Percentiles rank a stretch among this genome's conserved stretches.
These are phyloP conservation scores for Fusarium pseudonygamai DNA, from an alignment of 2,329 filamentous ascomycete species.

Conservation along the genomic window DNA sequence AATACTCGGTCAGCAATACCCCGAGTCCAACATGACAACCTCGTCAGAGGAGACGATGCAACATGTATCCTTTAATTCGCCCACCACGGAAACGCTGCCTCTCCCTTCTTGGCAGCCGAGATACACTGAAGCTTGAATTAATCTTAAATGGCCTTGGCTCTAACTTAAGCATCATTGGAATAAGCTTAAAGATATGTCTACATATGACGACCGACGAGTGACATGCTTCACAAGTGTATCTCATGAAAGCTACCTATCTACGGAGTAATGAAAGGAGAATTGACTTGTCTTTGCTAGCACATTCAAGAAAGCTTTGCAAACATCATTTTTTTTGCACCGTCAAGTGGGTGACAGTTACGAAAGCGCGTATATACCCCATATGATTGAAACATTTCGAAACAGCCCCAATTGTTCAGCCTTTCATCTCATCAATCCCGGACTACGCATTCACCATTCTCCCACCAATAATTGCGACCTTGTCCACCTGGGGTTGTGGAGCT, in stretches of 20 bases:
- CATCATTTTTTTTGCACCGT: not conserved
- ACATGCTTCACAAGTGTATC: not conserved
- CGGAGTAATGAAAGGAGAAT: not conserved
- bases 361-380: not conserved
- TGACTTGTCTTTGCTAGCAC: not conserved
- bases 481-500: not conserved
- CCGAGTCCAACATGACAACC: not conserved
- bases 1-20: not conserved
- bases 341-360: not conserved
- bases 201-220: not conserved
- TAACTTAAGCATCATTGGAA: constrained; percentile 2
- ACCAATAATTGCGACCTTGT: not conserved
- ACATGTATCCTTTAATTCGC: constrained; percentile 13
- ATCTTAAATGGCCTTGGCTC: not conserved
- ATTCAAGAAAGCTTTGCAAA: not conserved
- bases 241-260: not conserved
- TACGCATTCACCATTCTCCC: not conserved
- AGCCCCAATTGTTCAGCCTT: not conserved
- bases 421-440: not conserved
- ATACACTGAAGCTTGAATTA: not conserved
- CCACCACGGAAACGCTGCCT: constrained; percentile 3
- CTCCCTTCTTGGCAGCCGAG: constrained; percentile 3
- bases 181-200: not conserved
- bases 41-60: not conserved
- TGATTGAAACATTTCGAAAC: not conserved